Evolutionary conservation across 805 yeast genomes (phyloP), one percentile per base, ranked within the genome.

Genomic region (Metschnikowia amazonensis): DNA sequence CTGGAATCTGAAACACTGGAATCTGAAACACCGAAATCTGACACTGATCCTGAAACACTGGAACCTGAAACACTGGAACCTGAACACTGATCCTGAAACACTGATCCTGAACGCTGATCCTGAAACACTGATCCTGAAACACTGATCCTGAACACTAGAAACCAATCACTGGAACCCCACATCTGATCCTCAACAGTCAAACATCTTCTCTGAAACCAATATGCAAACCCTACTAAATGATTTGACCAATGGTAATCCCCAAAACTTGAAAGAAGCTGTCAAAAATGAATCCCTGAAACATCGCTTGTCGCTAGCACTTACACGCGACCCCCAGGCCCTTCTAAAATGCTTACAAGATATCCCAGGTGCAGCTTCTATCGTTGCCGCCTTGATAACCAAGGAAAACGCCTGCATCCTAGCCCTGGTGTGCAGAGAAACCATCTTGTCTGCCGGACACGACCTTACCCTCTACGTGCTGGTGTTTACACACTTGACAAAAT

Each of bases 401-500:
- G 36, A 30, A 20, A 30, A 21, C 29, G 42, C 42, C 21, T n/a
- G 27, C 16, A 11, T 30, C 1, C n/a, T 39, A 18, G 27, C 35
- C 4, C 28, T 23, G 29, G 28, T 29, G 17, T 31, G 36, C 43
- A 17, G 29, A 24, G 43, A 31, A 16, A 14, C 36, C 7, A 3
- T 31, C 3, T 25, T 40, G 17, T 24, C 18, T 32, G 43, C 43
- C 20, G 43, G 16, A 2, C 11, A n/a, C 1, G 4, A n/a, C 13
- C 28, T 11, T 20, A 3, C 16, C 14, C 46, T 48, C 28, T 35
- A 36, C 43, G 37, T 43, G 27, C 17, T 33, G 2, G 28, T 50
- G 11, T 50, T 44, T 28, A 36, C 44, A 37, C 34, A 30, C 27
- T 27, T 41, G 30, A 33, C 44, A 9, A 37, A 35, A 13, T 14